These are phyloP conservation scores for Pythium periplocum DNA, from an alignment of 352 stramenopile genomes.

Conservation along the genomic window DNA sequence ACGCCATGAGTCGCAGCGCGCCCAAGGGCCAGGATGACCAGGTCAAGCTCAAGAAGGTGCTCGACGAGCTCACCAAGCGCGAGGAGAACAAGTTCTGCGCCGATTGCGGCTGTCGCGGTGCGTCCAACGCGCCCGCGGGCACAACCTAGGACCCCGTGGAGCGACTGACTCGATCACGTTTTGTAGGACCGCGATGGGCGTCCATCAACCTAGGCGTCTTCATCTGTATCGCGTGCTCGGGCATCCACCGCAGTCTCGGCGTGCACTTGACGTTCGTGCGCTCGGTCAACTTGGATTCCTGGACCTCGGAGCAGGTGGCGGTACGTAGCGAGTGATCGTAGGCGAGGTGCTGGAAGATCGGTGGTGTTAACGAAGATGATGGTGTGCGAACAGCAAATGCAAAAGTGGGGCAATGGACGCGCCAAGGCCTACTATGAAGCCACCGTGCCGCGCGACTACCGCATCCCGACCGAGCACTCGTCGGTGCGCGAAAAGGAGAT, in stretches of 20 bases:
- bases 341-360: too few species aligned
- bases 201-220: constrained; percentile 93
- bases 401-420: constrained; percentile 87
- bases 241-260: constrained; percentile 91
- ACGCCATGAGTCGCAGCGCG: constrained; percentile 49
- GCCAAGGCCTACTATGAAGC: constrained; percentile 90
- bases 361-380: too few species aligned
- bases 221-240: constrained; percentile 93
- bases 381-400: constrained; percentile 67
- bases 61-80: constrained; percentile 87
- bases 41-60: constrained; percentile 84
- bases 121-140: constrained; percentile 4
- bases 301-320: constrained; percentile 85
- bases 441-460: constrained; percentile 70
- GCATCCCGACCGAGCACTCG: constrained; percentile 73
- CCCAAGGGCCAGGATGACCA: constrained; percentile 62
- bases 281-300: constrained; percentile 92
- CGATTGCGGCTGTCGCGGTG: constrained; percentile 80
- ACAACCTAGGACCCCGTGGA: too few species aligned
- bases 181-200: constrained; percentile 79
- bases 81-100: constrained; percentile 90
- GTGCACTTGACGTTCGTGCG: constrained; percentile 93
- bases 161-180: neutral
- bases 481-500: constrained; percentile 84
- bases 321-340: constrained; percentile 18